A percentile compares a stretch with the other conserved stretches of the same genome.
Conservation (phyloP, 1,139 yeast species). For the Suhomyces yuchorum region DNA sequence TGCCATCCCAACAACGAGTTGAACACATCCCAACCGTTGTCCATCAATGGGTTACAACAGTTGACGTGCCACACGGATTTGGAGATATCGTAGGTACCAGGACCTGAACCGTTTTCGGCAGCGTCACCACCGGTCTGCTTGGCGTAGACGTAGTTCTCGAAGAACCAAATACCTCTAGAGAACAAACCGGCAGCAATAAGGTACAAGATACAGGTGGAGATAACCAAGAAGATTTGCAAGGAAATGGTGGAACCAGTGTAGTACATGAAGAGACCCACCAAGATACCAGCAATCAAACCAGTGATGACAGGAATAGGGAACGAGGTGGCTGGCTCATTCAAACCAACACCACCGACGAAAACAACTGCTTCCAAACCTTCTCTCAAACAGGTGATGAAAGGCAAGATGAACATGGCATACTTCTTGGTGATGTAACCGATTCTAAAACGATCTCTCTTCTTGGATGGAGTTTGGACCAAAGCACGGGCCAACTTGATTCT, state of each 20-base stretch:
- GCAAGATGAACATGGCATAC: constrained; percentile 43
- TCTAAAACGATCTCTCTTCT: constrained; percentile 19
- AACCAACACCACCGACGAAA: constrained; percentile 50
- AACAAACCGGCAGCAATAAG: constrained; percentile 48
- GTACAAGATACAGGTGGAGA: constrained; percentile 46
- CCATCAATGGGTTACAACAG: constrained; percentile 90
- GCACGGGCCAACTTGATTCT: constrained; percentile 51
- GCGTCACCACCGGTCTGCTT: constrained; percentile 66
- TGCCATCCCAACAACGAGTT: constrained; percentile 59
- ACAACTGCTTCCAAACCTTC: constrained; percentile 55
- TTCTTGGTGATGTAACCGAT: constrained; percentile 31
- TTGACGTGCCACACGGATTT: constrained; percentile 93
- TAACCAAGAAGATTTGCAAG: constrained; percentile 43
- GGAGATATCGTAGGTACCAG: constrained; percentile 86
- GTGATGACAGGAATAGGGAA: constrained; percentile 42
- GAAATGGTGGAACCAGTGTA: constrained; percentile 46
- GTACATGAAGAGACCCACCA: constrained; percentile 39
- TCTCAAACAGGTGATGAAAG: constrained; percentile 47
- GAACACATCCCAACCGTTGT: constrained; percentile 91
- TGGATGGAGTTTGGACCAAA: constrained; percentile 20
- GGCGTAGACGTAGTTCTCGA: constrained; percentile 67
- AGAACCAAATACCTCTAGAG: constrained; percentile 81
- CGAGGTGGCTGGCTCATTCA: constrained; percentile 39
- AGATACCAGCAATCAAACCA: constrained; percentile 39
- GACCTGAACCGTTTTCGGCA: constrained; percentile 87